Base-by-base conservation (phyloP, 2,329 filamentous ascomycete genomes). In the Arthroderma uncinatum region DNA sequence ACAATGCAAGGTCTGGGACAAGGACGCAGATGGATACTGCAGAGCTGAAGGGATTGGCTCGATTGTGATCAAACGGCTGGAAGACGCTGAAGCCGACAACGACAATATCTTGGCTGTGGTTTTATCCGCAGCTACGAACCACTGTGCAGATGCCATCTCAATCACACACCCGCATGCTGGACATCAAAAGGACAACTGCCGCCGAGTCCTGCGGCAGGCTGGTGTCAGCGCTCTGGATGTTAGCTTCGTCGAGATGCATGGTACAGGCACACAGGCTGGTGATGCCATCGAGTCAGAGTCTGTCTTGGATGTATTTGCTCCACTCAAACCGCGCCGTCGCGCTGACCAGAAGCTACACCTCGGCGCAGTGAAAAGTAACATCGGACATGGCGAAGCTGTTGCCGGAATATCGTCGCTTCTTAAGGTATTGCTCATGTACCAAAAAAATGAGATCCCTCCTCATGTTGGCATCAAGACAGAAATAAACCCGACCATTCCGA, bases 161-260 rank as follows among this genome's bases (percentile, higher is more conserved):
- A 93, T 94, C 65, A 93, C 88, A 0, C 86, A 89, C 58, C 89
- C 89, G 1, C 87, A 93, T 68, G 86, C 82, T 4, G 85, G 82
- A 9, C 85, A 86, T 0, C 89, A 94, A 69, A 82, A 86, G 10
- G 76, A 80, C 52, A 74, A 93, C 9, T 91, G 86, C 64, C 80
- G 81, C 57, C 77, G 81, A 40, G 83, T 93, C 25, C 76, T 93
- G 0, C 80, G 85, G 50, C 81, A 87, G 47, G 84, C 87, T 44
- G 85, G 85, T 58, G 79, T 93, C 19, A 62, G 9, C 16, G 16
- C 53, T 4, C 9, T 36, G 4, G 30, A 37, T 36, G 84, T 50
- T 16, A 50, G 47, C 47, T 53, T 36, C 16, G 16, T 55, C 16
- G 53, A 55, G 23, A 25, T 42, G 12, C 50, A 53, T 37, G 50